Percentiles rank a stretch among this genome's conserved stretches.
Evolutionary conservation across 768 basidiomycete genomes (phyloP).

Genomic region (Tricholoma matsutake): DNA sequence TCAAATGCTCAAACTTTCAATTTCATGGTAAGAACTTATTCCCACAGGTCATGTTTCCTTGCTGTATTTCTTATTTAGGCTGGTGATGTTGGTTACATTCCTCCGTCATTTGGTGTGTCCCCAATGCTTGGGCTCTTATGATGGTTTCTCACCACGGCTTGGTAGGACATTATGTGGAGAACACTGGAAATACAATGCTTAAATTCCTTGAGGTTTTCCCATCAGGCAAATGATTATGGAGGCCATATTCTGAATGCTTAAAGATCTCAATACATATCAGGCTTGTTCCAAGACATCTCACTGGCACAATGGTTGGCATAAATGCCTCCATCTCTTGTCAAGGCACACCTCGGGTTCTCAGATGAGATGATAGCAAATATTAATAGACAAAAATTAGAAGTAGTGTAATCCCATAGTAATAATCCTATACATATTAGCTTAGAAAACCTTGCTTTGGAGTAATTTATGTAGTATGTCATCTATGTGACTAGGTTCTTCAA

Average conservation of each 20-base stretch:
- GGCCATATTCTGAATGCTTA: too few species aligned
- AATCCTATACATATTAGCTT: too few species aligned
- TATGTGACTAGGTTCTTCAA: not conserved
- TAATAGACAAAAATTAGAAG: constrained; percentile 23
- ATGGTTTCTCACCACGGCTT: not conserved
- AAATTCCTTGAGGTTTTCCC: constrained; percentile 62
- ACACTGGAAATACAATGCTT: constrained; percentile 57
- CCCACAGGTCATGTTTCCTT: not conserved
- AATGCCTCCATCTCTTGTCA: constrained; percentile 55
- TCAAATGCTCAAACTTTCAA: constrained; percentile 60
- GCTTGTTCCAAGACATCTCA: constrained; percentile 60
- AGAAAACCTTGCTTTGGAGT: too few species aligned
- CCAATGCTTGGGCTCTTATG: not conserved
- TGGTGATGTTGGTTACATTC: constrained; percentile 40
- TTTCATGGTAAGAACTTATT: constrained; percentile 38
- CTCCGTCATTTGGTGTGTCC: constrained; percentile 30
- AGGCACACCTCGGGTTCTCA: constrained; percentile 56
- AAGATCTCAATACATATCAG: too few species aligned
- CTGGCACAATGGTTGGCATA: constrained; percentile 62
- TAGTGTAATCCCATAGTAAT: not conserved
- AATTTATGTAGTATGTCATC: too few species aligned
- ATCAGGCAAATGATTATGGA: too few species aligned
- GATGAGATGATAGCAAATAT: constrained; percentile 48
- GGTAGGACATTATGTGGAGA: constrained; percentile 56
- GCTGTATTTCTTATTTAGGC: not conserved